phyloP scores from a whole-genome alignment of 805 yeast species.

The Ogataea pini region DNA sequence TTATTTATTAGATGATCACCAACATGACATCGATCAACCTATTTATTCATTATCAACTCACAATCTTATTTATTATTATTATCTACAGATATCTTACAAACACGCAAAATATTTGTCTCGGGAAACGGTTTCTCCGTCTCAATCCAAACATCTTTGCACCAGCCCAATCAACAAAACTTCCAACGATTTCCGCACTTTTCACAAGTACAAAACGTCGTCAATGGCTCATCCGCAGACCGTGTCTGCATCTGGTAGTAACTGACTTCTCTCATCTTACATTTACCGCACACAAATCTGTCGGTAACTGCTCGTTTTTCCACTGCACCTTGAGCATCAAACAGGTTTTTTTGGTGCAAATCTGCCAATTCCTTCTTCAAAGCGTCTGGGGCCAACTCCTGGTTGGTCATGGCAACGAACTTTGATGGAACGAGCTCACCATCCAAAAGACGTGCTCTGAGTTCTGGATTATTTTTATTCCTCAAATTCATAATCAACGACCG shows the following conservation, averaged over 20 bases:
- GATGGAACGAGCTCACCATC: constrained; percentile 66
- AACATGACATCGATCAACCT: background rate
- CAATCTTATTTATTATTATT: background rate
- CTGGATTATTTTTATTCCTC: constrained; percentile 87
- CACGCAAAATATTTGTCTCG: background rate
- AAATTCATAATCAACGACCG: constrained; percentile 85
- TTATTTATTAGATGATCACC: constrained; percentile 4
- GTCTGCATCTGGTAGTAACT: constrained; percentile 98
- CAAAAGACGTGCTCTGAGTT: constrained; percentile 67
- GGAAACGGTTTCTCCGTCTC: background rate
- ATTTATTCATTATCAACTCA: background rate
- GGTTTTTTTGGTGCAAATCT: constrained; percentile 80
- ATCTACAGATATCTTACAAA: constrained; percentile 6
- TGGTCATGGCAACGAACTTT: constrained; percentile 74
- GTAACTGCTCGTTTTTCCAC: constrained; percentile 94
- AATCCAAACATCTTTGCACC: background rate
- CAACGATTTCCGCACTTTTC: constrained; percentile 97
- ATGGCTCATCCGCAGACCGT: constrained; percentile 97
- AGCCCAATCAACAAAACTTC: constrained; percentile 72
- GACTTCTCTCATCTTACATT: constrained; percentile 96
- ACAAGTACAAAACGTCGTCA: constrained; percentile 97
- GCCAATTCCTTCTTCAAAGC: constrained; percentile 82
- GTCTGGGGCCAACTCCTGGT: constrained; percentile 96
- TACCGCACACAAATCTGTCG: constrained; percentile 95
- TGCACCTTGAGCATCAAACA: constrained; percentile 97